These are phyloP conservation scores for Cadophora sp. DNA, from an alignment of 2,329 filamentous ascomycete genomes.

Conservation along the genomic window DNA sequence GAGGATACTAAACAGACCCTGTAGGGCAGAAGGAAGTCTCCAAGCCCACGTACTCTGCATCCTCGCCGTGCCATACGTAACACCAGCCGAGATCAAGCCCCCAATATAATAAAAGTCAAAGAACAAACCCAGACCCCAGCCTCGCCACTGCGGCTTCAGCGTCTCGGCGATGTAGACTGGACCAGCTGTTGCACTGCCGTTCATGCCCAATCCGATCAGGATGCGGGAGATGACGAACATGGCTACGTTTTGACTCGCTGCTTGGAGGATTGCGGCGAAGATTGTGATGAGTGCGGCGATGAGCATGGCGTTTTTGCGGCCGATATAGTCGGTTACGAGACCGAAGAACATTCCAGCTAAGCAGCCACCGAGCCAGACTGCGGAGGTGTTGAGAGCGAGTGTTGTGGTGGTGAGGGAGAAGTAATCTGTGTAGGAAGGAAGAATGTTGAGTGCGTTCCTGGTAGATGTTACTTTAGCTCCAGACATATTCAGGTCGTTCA, in stretches of 20 bases:
- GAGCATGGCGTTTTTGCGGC: neutral
- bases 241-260: constrained; percentile 29
- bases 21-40: neutral
- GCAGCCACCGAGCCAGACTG: constrained; percentile 27
- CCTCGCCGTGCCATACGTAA: neutral
- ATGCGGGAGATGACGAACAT: constrained; percentile 38
- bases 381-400: constrained; percentile 11
- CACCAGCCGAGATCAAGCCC: neutral
- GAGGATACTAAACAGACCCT: neutral
- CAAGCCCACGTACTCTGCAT: neutral
- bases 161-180: constrained; percentile 41
- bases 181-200: constrained; percentile 45
- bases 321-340: neutral
- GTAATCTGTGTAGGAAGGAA: neutral
- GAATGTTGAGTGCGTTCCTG: neutral
- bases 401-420: neutral
- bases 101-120: neutral
- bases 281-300: neutral
- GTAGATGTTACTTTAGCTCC: neutral
- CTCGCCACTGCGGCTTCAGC: neutral
- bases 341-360: neutral
- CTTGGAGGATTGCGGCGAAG: neutral
- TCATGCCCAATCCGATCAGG: constrained; percentile 34
- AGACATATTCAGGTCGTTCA: no score
- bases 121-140: neutral